Evolutionary conservation across 2,329 filamentous ascomycete genomes (phyloP).

Genomic region (Colletotrichum falcatum): DNA sequence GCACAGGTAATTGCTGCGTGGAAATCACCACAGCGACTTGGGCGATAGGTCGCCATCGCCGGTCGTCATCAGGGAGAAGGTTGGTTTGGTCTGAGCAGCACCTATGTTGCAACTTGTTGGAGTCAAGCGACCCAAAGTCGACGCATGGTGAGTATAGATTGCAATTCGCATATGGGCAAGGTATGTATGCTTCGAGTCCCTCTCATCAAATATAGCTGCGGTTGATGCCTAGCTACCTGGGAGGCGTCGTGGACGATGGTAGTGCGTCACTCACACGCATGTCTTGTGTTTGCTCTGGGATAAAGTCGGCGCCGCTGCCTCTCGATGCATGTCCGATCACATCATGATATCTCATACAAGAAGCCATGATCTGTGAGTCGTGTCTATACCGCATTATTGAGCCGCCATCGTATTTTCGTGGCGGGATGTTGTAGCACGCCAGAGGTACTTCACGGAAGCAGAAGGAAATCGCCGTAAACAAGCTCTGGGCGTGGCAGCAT

Average conservation of each 20-base stretch:
- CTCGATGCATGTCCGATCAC: not conserved
- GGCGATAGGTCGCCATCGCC: not conserved
- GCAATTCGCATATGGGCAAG: no score
- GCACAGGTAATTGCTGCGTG: constrained; percentile 33
- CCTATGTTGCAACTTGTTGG: no score
- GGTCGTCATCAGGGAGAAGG: no score
- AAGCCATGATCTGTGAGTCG: not conserved
- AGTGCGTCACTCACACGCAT: not conserved
- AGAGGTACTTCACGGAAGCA: not conserved
- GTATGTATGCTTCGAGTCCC: no score
- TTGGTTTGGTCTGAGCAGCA: no score
- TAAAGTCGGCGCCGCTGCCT: not conserved
- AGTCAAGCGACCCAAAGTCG: no score
- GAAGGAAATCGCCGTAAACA: not conserved
- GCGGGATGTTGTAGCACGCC: not conserved
- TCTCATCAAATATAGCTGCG: no score
- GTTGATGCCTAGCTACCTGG: not conserved
- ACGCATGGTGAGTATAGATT: no score
- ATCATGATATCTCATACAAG: not conserved
- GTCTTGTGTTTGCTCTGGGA: not conserved
- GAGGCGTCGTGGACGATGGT: not conserved
- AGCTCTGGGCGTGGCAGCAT: constrained; percentile 35
- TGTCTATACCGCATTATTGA: not conserved
- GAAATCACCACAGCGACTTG: constrained; percentile 27
- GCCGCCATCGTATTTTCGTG: not conserved